A percentile compares a stretch with the other conserved stretches of the same genome.
phyloP scores from a whole-genome alignment of 2,329 filamentous ascomycete species.

The Berkeleyomyces basicola region DNA sequence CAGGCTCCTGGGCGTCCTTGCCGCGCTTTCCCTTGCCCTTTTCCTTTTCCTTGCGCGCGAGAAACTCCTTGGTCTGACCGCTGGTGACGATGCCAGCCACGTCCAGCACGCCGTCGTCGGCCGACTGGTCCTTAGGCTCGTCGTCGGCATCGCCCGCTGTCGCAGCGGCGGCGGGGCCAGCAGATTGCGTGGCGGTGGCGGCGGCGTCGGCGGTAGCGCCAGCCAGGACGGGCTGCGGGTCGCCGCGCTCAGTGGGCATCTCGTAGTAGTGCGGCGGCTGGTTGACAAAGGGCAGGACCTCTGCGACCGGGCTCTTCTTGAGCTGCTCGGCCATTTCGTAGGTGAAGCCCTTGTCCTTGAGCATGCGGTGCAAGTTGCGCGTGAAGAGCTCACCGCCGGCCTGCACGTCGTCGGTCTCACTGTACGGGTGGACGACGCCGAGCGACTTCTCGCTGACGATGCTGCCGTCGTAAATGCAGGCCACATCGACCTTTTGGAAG shows the following conservation, averaged over 20 bases:
- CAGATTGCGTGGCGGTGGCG: constrained; percentile 18
- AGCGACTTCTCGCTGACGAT: constrained; percentile 51
- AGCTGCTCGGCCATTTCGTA: constrained; percentile 54
- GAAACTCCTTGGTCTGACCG: constrained; percentile 65
- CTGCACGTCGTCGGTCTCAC: constrained; percentile 21
- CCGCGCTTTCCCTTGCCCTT: constrained; percentile 44
- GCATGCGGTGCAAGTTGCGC: constrained; percentile 47
- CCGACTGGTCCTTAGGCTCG: constrained; percentile 25
- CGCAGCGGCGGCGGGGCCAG: constrained; percentile 18
- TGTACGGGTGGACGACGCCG: constrained; percentile 34
- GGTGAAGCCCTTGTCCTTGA: constrained; percentile 42
- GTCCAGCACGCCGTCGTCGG: constrained; percentile 60
- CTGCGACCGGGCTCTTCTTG: constrained; percentile 49
- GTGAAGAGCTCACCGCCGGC: constrained; percentile 87
- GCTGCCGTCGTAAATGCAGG: constrained; percentile 69
- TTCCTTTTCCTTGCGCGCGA: constrained; percentile 70
- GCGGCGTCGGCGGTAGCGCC: constrained; percentile 19
- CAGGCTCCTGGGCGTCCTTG: constrained; percentile 36
- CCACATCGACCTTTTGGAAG: constrained; percentile 81
- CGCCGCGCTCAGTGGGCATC: constrained; percentile 26
- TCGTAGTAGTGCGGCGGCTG: constrained; percentile 31
- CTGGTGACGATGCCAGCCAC: constrained; percentile 73
- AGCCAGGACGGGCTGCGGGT: constrained; percentile 16
- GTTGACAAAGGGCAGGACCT: constrained; percentile 42
- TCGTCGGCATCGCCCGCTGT: constrained; percentile 24